These are phyloP conservation scores for Pinus taeda DNA, from an alignment of 75 land plant genomes.

Conservation along the genomic window DNA sequence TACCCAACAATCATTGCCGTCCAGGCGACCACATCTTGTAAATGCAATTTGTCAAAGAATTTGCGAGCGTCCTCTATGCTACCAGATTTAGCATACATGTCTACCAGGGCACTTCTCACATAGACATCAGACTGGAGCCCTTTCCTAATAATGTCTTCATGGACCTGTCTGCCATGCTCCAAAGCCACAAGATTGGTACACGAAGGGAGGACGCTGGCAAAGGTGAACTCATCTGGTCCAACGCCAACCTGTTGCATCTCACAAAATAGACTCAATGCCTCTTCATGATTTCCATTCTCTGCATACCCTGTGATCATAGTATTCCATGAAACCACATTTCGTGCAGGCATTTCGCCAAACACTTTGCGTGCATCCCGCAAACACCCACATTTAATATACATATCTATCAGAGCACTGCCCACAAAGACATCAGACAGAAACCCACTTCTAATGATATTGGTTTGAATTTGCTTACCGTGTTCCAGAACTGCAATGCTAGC, in stretches of 20 bases:
- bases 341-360: constrained; percentile 13
- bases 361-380: constrained; percentile 12
- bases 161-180: too few relatives aligned
- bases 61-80: constrained; percentile 13
- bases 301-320: constrained; percentile 11
- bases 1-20: constrained; percentile 19
- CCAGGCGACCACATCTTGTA: constrained; percentile 14
- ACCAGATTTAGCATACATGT: constrained; percentile 19
- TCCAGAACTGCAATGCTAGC: constrained; percentile 8
- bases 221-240: background rate
- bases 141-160: too few relatives aligned
- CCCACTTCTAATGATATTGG: constrained; percentile 7
- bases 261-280: constrained; percentile 12
- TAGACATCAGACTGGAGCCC: too few relatives aligned
- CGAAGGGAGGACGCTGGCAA: background rate
- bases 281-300: constrained; percentile 1
- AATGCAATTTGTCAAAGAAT: constrained; percentile 12
- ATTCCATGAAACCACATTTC: constrained; percentile 17
- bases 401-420: constrained; percentile 17
- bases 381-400: constrained; percentile 17
- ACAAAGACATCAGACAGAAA: constrained; percentile 4
- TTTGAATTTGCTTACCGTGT: background rate
- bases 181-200: too few relatives aligned
- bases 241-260: constrained; percentile 7
- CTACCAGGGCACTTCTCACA: too few relatives aligned